Conservation (phyloP, 83 land plant genomes). For the Picea mariana region DNA sequence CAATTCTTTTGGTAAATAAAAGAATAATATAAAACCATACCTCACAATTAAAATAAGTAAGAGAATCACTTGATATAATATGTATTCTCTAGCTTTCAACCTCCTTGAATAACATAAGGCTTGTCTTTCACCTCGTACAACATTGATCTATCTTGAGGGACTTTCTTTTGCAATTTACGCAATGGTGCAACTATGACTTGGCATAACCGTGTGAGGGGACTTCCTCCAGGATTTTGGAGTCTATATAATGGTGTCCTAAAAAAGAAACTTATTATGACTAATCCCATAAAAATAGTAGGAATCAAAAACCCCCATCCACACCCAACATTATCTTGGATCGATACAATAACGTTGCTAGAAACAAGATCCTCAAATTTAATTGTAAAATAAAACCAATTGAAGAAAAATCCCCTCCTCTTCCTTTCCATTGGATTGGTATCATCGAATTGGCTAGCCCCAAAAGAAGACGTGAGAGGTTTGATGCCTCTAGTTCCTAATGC, state of each 20-base stretch:
- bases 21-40: no score
- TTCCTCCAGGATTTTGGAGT: no score
- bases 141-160: not conserved
- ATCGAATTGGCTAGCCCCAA: slow-evolving; percentile 1
- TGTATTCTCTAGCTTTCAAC: not conserved
- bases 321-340: not conserved
- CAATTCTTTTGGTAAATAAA: no score
- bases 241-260: slow-evolving; percentile 17
- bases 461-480: no score
- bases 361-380: no score
- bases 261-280: slow-evolving; percentile 14
- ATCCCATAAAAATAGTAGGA: slow-evolving; percentile 9
- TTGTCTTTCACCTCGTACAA: not conserved
- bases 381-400: slow-evolving; percentile 52
- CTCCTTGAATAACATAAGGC: not conserved
- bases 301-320: not conserved
- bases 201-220: no score
- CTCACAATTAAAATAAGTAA: not conserved
- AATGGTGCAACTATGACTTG: no score
- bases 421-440: slow-evolving; percentile 35
- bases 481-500: slow-evolving; percentile 10
- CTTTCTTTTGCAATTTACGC: not conserved
- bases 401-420: slow-evolving; percentile 58
- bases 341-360: not conserved
- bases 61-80: not conserved